phyloP scores from a whole-genome alignment of 768 basidiomycete species.

The Amanita rubescens region DNA sequence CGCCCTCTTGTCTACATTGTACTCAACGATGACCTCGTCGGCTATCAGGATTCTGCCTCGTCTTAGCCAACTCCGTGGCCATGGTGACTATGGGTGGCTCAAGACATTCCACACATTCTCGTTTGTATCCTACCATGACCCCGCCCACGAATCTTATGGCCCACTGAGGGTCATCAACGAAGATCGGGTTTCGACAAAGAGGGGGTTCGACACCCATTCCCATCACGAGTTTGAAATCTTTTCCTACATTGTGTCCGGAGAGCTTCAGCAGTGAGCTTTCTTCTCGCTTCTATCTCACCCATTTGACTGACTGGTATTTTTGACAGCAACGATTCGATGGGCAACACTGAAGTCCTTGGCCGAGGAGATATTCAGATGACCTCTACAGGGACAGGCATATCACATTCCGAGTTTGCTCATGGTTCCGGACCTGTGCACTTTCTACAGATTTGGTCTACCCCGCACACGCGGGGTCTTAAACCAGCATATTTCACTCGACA shows the following conservation, averaged over 20 bases:
- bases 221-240: constrained; percentile 91
- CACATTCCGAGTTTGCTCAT: constrained; percentile 58
- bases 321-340: constrained; percentile 81
- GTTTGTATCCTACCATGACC: constrained; percentile 57
- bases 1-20: neutral
- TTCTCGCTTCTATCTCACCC: neutral
- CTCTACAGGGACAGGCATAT: constrained; percentile 86
- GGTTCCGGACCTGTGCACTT: constrained; percentile 39
- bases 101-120: constrained; percentile 86
- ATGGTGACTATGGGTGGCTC: constrained; percentile 79
- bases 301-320: neutral
- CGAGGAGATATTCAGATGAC: constrained; percentile 90
- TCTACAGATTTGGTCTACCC: constrained; percentile 47
- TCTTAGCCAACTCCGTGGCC: constrained; percentile 55
- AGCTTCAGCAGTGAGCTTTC: constrained; percentile 76
- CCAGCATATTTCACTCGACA: constrained; percentile 87
- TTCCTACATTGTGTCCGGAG: constrained; percentile 74
- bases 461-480: constrained; percentile 35
- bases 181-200: constrained; percentile 67
- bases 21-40: constrained; percentile 14
- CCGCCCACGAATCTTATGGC: constrained; percentile 54
- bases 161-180: constrained; percentile 88
- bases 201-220: constrained; percentile 81
- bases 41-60: constrained; percentile 41
- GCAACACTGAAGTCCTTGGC: constrained; percentile 81